A percentile compares a stretch with the other conserved stretches of the same genome.
Conservation (phyloP, 2,329 filamentous ascomycete genomes). For the Aspergillus ustus region DNA sequence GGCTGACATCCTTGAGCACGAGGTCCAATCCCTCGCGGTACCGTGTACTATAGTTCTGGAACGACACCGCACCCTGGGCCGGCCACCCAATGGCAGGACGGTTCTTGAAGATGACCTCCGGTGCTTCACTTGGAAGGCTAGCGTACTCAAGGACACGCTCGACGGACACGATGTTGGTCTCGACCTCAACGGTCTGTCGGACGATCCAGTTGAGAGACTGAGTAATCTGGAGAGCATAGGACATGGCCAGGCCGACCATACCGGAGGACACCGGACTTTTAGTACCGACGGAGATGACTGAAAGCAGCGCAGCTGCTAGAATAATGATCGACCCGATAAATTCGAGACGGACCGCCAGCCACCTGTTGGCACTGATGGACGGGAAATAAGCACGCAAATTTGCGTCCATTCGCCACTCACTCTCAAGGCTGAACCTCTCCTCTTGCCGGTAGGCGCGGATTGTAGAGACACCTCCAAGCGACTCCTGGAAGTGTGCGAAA, state of each 20-base stretch:
- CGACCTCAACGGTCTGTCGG: constrained; percentile 97
- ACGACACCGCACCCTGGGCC: constrained; percentile 81
- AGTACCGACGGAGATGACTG: constrained; percentile 77
- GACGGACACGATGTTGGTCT: constrained; percentile 99
- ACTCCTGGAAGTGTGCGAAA: constrained; percentile 98
- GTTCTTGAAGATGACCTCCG: constrained; percentile 87
- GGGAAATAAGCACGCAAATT: constrained; percentile 95
- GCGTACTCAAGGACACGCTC: constrained; percentile 98
- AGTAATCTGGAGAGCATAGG: constrained; percentile 95
- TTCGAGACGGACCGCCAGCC: constrained; percentile 92
- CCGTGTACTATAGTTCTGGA: constrained; percentile 91
- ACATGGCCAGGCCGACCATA: constrained; percentile 90
- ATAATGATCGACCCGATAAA: constrained; percentile 96
- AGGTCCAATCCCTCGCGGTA: constrained; percentile 89
- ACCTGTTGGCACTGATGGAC: constrained; percentile 90
- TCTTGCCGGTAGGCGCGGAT: constrained; percentile 95
- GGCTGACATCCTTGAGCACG: constrained; percentile 88
- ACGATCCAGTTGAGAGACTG: constrained; percentile 99
- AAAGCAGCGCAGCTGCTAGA: constrained; percentile 78
- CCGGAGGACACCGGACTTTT: constrained; percentile 64
- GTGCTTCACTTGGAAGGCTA: constrained; percentile 85
- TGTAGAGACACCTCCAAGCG: constrained; percentile 88
- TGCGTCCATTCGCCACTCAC: constrained; percentile 95
- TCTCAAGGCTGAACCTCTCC: constrained; percentile 84
- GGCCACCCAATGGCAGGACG: constrained; percentile 92